Base-by-base conservation (phyloP, 495 filamentous ascomycete genomes). In the Cladorrhinum samala region DNA sequence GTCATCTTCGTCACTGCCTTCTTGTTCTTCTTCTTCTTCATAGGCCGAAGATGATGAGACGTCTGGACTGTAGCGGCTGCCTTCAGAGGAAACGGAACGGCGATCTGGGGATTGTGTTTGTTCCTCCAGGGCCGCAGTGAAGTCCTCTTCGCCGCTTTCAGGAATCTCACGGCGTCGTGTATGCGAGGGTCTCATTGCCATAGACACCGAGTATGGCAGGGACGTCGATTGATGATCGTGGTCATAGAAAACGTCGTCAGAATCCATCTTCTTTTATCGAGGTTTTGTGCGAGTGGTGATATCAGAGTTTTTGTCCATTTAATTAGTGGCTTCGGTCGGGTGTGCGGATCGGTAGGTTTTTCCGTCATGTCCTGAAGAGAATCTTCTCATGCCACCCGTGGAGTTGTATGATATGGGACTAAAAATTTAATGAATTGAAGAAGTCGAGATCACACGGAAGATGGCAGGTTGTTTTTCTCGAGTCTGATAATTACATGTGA, bases 141-240 rank as follows among this genome's bases (percentile, higher is more conserved):
- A 9, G 3, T 53, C 50, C 2, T 13, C 55, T 36, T 58, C 45
- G 3, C 50, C 55, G 33, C 55, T 58, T 50, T 58, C 55, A 5
- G 50, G 50, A 25, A 53, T 42, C 16, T 58, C 50, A 13, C 45
- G 17, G 2, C 38, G 46, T 2, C 17, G 19, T 2, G 21, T 13
- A 21, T 46, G 30, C 2, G 16, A 40, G 20, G 33, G 52, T 16
- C 55, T 27, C 25, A 58, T 37, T 14, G 16, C 50, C 30, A 58
- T 58, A 2, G 55, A 58, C 21, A 44, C 38, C 1, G 50, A 52
- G 6, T 7, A 37, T 37, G 30, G 14, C 7, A 14, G 14, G 14
- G 30, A n/a, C 17, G 14, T 20, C 42, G 20, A 21, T 20, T 21
- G 14, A 16, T 16, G 13, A 2, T 47, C 14, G 23, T 33, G 6